Base-by-base conservation (phyloP, 2,329 filamentous ascomycete genomes). In the Clonostachys chloroleuca region DNA sequence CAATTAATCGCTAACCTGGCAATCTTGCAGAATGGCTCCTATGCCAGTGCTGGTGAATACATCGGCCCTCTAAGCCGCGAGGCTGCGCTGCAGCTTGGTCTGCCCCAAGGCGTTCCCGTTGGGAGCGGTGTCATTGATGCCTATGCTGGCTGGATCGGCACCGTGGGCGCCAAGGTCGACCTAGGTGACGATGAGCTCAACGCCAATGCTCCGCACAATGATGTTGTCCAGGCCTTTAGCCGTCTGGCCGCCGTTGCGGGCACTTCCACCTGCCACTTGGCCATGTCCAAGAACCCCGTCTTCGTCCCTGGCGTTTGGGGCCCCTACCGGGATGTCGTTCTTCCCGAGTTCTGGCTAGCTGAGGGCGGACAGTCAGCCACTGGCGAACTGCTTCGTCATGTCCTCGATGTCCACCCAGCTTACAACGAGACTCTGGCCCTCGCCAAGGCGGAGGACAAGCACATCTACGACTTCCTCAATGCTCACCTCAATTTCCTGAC, bases 221-320 rank as follows among this genome's bases (percentile, higher is more conserved):
- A 95, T 62, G 81, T 94, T n/a, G 81, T 86, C 3, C 91, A 96
- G 67, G 92, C 92, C 6, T 97, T 96, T 60, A 92, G 87, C 35
- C 88, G 94, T 46, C 79, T 99, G 35, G 94, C 94, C 2, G 91
- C 92, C 16, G 94, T 99, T 5, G 94, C 94, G 1, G 94, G 94
- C 51, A 99, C 94, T 5, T 97, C 94, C 1, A 99, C 94, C 14
- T 99, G 94, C 69, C 94, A 99, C 68, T 74, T 99, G 47, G 94
- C 92, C 65, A 95, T 99, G 88, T 96, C 92, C 8, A 86, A 86
- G 54, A 82, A 95, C 36, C 88, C 94, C 0, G 87, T 97, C 24
- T 99, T 99, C 61, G 94, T 96, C 12, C 82, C 89, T 45, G 94
- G 94, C 35, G 92, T 99, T 20, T 99, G 94, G 94, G 94, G 94